phyloP scores from a whole-genome alignment of 345 rosid species.

The Raphanus raphanistrum region DNA sequence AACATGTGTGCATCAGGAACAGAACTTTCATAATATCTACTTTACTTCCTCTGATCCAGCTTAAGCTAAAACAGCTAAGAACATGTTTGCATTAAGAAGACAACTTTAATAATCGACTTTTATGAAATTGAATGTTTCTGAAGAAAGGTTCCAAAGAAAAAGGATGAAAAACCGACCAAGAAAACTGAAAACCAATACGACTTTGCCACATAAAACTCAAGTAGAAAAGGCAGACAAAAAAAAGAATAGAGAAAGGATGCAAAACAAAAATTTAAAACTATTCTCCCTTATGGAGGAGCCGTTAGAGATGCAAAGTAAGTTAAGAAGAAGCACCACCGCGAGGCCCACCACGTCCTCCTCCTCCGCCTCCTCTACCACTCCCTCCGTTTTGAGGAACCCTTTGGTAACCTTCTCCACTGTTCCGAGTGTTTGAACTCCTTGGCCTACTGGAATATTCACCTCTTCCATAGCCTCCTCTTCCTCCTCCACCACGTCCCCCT shows the following conservation, averaged over 20 bases:
- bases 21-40: slow-evolving; percentile 14
- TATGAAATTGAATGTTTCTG: slow-evolving; percentile 36
- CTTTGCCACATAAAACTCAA: slow-evolving; percentile 25
- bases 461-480: slow-evolving; percentile 46
- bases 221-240: neutral
- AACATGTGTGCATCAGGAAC: neutral
- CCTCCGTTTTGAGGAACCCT: slow-evolving; percentile 59
- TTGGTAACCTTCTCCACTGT: slow-evolving; percentile 54
- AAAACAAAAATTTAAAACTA: slow-evolving; percentile 23
- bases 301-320: slow-evolving; percentile 12
- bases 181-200: slow-evolving; percentile 3
- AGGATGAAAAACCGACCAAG: slow-evolving; percentile 20
- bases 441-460: slow-evolving; percentile 65
- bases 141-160: slow-evolving; percentile 17
- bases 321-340: slow-evolving; percentile 41
- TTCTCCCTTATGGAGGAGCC: slow-evolving; percentile 1
- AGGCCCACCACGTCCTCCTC: slow-evolving; percentile 37
- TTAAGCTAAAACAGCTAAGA: neutral
- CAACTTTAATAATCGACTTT: slow-evolving; percentile 23
- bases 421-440: slow-evolving; percentile 55
- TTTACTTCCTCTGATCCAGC: neutral
- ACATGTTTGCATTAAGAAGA: neutral
- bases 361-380: slow-evolving; percentile 50
- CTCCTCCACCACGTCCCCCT: slow-evolving; percentile 52
- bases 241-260: neutral